Evolutionary conservation across 2,329 filamentous ascomycete genomes (phyloP).

Genomic region (Penicillium sp.): DNA sequence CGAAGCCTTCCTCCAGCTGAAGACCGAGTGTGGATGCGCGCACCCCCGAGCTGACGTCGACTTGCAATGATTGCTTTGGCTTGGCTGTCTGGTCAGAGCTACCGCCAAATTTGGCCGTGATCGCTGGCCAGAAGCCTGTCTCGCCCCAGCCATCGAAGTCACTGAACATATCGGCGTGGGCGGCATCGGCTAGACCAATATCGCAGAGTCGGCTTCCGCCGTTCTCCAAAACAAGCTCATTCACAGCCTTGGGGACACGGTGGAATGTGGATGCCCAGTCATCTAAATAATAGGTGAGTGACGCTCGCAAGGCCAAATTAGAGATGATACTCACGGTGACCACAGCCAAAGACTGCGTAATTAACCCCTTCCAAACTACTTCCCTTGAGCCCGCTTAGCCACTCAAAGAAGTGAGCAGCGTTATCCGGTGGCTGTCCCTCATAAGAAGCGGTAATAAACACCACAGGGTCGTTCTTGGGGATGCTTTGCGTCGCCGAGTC

Average conservation of each 20-base stretch:
- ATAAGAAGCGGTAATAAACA: slow-evolving; percentile 69
- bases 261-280: slow-evolving; percentile 62
- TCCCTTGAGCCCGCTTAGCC: slow-evolving; percentile 57
- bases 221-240: slow-evolving; percentile 52
- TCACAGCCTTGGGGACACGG: slow-evolving; percentile 61
- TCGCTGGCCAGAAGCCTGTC: slow-evolving; percentile 51
- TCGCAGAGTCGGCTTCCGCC: slow-evolving; percentile 52
- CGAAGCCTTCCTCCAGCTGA: slow-evolving; percentile 60
- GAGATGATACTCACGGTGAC: slow-evolving; percentile 43
- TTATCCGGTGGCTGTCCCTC: slow-evolving; percentile 74
- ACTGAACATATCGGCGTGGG: slow-evolving; percentile 63
- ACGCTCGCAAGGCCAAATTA: no score
- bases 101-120: slow-evolving; percentile 44
- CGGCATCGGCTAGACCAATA: slow-evolving; percentile 59
- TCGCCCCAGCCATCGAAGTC: slow-evolving; percentile 69
- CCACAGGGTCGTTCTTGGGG: slow-evolving; percentile 58
- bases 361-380: slow-evolving; percentile 55
- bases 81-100: slow-evolving; percentile 24
- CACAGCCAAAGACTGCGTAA: slow-evolving; percentile 70
- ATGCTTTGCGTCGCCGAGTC: slow-evolving; percentile 62
- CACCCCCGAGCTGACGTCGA: slow-evolving; percentile 53
- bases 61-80: slow-evolving; percentile 38
- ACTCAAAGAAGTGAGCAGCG: slow-evolving; percentile 64
- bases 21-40: slow-evolving; percentile 60
- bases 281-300: slow-evolving; percentile 19